Base-by-base conservation (phyloP, 192 early-diverging fungal species). In the Coemansia sp. region DNA sequence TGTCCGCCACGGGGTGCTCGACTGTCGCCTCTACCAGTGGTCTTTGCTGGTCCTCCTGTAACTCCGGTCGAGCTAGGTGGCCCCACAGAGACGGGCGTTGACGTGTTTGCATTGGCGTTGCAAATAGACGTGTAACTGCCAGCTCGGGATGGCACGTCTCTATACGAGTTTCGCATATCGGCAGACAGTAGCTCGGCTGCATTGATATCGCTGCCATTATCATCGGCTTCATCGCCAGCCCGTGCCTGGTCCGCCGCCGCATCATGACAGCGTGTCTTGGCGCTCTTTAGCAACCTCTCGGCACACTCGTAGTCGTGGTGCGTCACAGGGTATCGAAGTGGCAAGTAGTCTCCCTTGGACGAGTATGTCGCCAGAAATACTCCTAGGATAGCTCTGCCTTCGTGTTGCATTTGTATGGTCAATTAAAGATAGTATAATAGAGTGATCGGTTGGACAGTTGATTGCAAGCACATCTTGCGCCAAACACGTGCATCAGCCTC, bases 311-410 rank as follows among this genome's bases (percentile, higher is more conserved):
- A 73, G 70, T 75, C 78, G 18, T 66, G 60, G 24, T 45, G 35
- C 10, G 73, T 72, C 67, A 70, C 41, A 1, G 80, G 80, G 39
- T 77, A 82, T 12, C 75, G 64, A 49, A 82, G 43, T 8, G 80
- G 80, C 53, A 82, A 55, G 29, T 82, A 73, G 37, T 82, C 75
- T 69, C 80, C 80, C 53, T 82, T 76, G 37, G 80, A 78, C 41
- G 80, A 82, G 59, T 82, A 82, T 32, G 80, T 82, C 39, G 80
- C 80, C 61, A 82, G 58, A 41, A 82, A 82, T 24, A 82, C 65
- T 8, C 80, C 80, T 24, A 82, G 65, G 20, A 82, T 72, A 7
- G 80, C 80, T 15, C 67, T 20, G 10, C 72, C 78, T 4, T 62
- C 69, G 49, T 72, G 65, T 70, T 62, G 67, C 52, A 22, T 70